These are phyloP conservation scores for Pyrenopolyporus hunteri DNA, from an alignment of 495 filamentous ascomycete species.

Conservation along the genomic window DNA sequence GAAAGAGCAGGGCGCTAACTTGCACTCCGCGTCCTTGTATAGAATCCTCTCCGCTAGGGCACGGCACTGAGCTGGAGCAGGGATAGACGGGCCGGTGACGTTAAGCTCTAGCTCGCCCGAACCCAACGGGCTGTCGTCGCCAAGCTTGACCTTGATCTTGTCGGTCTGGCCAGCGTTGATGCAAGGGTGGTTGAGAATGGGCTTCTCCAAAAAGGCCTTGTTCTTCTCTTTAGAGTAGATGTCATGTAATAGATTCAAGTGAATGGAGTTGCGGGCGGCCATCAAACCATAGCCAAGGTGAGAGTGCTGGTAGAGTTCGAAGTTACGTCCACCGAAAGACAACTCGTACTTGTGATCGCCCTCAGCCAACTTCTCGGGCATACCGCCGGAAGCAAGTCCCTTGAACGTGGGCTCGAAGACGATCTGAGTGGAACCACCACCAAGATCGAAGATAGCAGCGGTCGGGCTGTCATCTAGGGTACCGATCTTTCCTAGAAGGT, in stretches of 20 bases:
- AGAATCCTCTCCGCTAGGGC: slow-evolving; percentile 87
- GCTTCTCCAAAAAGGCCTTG: slow-evolving; percentile 61
- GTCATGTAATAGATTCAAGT: slow-evolving; percentile 70
- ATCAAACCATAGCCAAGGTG: slow-evolving; percentile 98
- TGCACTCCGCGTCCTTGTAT: slow-evolving; percentile 82
- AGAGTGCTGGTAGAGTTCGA: slow-evolving; percentile 97
- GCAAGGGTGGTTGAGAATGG: slow-evolving; percentile 82
- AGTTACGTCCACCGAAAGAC: slow-evolving; percentile 86
- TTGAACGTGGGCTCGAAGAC: slow-evolving; percentile 97
- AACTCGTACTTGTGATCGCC: slow-evolving; percentile 98
- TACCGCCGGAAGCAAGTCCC: slow-evolving; percentile 70
- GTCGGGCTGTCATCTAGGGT: slow-evolving; percentile 87
- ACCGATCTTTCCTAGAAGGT: slow-evolving; percentile 96
- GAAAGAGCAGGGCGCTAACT: slow-evolving; percentile 91
- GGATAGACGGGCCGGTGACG: slow-evolving; percentile 82
- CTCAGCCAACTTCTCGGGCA: slow-evolving; percentile 83
- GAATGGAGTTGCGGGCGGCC: slow-evolving; percentile 85
- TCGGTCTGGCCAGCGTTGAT: slow-evolving; percentile 79
- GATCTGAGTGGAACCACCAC: slow-evolving; percentile 93
- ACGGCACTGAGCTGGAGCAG: slow-evolving; percentile 85
- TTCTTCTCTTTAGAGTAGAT: slow-evolving; percentile 57
- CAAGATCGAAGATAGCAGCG: slow-evolving; percentile 93
- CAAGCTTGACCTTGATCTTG: slow-evolving; percentile 70
- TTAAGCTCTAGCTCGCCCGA: slow-evolving; percentile 65
- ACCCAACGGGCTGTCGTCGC: slow-evolving; percentile 65